Percentiles rank a stretch among this genome's conserved stretches.
Conservation (phyloP, 2,329 filamentous ascomycete genomes). For the Mycosphaerelloides madeirae region DNA sequence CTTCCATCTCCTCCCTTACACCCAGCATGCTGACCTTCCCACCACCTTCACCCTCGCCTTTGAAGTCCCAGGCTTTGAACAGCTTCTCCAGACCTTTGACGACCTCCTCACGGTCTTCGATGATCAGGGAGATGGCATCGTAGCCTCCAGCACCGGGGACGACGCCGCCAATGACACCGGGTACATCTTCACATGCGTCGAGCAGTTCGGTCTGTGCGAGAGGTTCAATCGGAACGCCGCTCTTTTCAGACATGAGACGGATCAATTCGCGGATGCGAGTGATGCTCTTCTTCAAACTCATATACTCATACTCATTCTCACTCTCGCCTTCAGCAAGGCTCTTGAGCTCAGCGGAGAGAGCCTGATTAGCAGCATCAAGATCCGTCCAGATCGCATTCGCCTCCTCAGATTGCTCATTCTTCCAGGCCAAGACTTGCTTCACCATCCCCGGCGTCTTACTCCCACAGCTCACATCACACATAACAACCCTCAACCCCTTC, state of each 20-base stretch:
- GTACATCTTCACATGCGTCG: conserved; percentile 65
- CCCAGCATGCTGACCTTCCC: conserved; percentile 63
- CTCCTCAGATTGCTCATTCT: conserved; percentile 57
- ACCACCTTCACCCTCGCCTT: conserved; percentile 34
- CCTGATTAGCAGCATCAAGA: conserved; percentile 70
- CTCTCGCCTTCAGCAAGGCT: conserved; percentile 45
- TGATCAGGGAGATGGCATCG: conserved; percentile 78
- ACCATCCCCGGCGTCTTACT: conserved; percentile 95
- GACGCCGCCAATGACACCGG: conserved; percentile 83
- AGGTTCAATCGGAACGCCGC: conserved; percentile 84
- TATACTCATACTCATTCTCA: conserved; percentile 45
- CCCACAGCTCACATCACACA: conserved; percentile 95
- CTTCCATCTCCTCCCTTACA: conserved; percentile 69
- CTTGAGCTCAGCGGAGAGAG: conserved; percentile 61
- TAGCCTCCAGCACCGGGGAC: conserved; percentile 93
- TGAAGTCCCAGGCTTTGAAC: conserved; percentile 58
- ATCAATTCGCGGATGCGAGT: conserved; percentile 56
- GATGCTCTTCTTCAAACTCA: conserved; percentile 51
- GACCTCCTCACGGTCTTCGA: conserved; percentile 67
- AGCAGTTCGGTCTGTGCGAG: conserved; percentile 76
- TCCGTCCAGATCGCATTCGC: conserved; percentile 68
- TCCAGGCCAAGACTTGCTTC: conserved; percentile 82
- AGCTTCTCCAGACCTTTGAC: conserved; percentile 57
- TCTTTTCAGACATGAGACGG: conserved; percentile 67
- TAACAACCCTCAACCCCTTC: conserved; percentile 68